Base-by-base conservation (phyloP, 2,329 filamentous ascomycete genomes). In the Fusarium pilosicola region DNA sequence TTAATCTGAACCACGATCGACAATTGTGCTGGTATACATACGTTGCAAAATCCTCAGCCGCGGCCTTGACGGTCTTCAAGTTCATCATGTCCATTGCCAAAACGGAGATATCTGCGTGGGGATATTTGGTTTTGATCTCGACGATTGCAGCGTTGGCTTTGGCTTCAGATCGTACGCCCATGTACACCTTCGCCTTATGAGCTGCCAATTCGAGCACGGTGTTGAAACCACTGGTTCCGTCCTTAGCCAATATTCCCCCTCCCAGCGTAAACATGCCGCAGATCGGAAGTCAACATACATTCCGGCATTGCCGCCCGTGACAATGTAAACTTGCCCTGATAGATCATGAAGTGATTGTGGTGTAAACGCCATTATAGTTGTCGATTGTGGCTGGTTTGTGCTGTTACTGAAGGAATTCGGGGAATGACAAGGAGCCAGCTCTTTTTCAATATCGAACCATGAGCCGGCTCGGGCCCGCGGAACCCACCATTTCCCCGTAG, bases 161-260 rank as follows among this genome's bases (percentile, higher is more conserved):
- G 6, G n/a, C 45, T 6, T 44, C 26, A 5, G 45, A 58, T 10
- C 67, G 64, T 18, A 58, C 67, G 11, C 67, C 57, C 11, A 70
- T 48, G 12, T 70, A 70, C 15, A 68, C 58, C 9, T 68, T 65
- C 4, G 67, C 64, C 1, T 55, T 55, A 12, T 68, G 64, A 11
- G 52, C n/a, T 41, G 54, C 58, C 13, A 70, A 12, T 39, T 49
- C 44, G 1, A 59, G 14, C 0, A 51, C 46, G 7, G 67, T 70
- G 6, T 68, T 58, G 36, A 63, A 59, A 15, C 67, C 67, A 24
- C 55, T 58, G 13, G 15, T 57, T 0, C 3, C 0, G 0, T 36
- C 12, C 3, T 57, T 22, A 57, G 39, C 39, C n/a, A 14, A 22
- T 20, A 6, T 17, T 24, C 9, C 6, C n/a, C 14, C 1, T 10